Conservation (phyloP, 768 basidiomycete genomes). For the Mycena metata region DNA sequence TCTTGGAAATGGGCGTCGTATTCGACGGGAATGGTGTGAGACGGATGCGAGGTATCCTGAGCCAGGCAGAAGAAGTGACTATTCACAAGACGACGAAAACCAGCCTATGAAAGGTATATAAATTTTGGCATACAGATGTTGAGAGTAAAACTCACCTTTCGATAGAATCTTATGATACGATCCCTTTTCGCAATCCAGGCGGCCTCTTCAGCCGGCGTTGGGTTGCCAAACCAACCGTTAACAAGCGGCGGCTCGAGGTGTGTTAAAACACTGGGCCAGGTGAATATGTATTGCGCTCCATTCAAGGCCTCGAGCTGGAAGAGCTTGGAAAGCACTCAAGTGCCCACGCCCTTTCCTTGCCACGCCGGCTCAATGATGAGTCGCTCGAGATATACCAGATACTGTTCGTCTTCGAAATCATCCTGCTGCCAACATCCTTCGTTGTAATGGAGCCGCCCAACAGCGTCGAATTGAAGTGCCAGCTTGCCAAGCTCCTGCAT, state of each 20-base stretch:
- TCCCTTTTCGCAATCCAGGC: not conserved
- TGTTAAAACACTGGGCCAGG: slow-evolving; percentile 17
- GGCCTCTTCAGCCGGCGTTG: slow-evolving; percentile 12
- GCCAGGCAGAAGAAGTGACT: slow-evolving; percentile 23
- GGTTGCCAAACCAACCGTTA: slow-evolving; percentile 12
- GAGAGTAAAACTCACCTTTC: slow-evolving; percentile 5
- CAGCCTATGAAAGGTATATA: slow-evolving; percentile 1
- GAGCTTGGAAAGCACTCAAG: slow-evolving; percentile 20
- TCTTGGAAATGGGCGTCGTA: slow-evolving; percentile 13
- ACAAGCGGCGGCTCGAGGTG: not conserved
- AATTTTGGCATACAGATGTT: not conserved
- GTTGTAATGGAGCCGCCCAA: slow-evolving; percentile 13
- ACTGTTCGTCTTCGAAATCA: slow-evolving; percentile 1
- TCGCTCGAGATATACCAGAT: slow-evolving; percentile 1
- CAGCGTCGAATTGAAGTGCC: slow-evolving; percentile 14
- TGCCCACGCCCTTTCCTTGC: slow-evolving; percentile 19
- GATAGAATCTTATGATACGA: slow-evolving; percentile 10
- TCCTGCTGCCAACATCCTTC: slow-evolving; percentile 6
- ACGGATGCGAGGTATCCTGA: slow-evolving; percentile 4
- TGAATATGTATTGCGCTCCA: slow-evolving; percentile 8
- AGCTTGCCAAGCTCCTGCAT: slow-evolving; percentile 8
- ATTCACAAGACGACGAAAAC: slow-evolving; percentile 31
- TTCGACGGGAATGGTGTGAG: slow-evolving; percentile 11
- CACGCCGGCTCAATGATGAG: not conserved
- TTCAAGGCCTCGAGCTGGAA: slow-evolving; percentile 8